A percentile compares a stretch with the other conserved stretches of the same genome.
phyloP scores from a whole-genome alignment of 2,329 filamentous ascomycete species.

The Amauroascus verrucosus region DNA sequence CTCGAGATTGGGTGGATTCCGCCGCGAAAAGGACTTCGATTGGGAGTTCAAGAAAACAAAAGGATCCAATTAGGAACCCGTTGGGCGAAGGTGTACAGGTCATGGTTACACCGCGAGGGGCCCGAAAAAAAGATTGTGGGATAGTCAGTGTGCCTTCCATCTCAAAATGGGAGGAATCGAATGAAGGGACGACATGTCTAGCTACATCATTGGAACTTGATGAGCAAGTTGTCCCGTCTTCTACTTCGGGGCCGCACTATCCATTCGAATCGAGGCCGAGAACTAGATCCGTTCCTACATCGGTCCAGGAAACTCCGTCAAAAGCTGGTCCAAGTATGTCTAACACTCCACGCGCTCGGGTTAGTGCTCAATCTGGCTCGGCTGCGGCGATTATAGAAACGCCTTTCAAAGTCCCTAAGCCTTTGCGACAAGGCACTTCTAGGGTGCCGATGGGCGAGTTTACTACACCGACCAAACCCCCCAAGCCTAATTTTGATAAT shows the following conservation, averaged over 20 bases:
- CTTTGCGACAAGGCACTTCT: conserved; percentile 12
- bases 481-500: not conserved
- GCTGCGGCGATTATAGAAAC: not conserved
- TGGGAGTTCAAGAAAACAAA: conserved; percentile 29
- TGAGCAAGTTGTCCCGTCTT: conserved; percentile 27
- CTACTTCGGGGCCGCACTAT: conserved; percentile 23
- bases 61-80: conserved; percentile 34
- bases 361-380: not conserved
- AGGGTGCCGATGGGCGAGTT: conserved; percentile 14
- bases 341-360: not conserved
- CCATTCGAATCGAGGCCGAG: conserved; percentile 20
- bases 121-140: conserved; percentile 15
- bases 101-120: conserved; percentile 36
- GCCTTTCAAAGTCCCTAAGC: conserved; percentile 3
- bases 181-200: conserved; percentile 20
- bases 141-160: conserved; percentile 22
- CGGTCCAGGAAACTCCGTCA: conserved; percentile 32
- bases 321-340: conserved; percentile 15
- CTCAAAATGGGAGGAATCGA: conserved; percentile 24
- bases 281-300: conserved; percentile 10
- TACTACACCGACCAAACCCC: conserved; percentile 10
- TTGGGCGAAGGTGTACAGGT: conserved; percentile 35
- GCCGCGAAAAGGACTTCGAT: conserved; percentile 25
- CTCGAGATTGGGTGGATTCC: conserved; percentile 37
- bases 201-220: conserved; percentile 24